Evolutionary conservation across 495 filamentous ascomycete species (phyloP).

Genomic region (Aspergillus carlsbadensis): DNA sequence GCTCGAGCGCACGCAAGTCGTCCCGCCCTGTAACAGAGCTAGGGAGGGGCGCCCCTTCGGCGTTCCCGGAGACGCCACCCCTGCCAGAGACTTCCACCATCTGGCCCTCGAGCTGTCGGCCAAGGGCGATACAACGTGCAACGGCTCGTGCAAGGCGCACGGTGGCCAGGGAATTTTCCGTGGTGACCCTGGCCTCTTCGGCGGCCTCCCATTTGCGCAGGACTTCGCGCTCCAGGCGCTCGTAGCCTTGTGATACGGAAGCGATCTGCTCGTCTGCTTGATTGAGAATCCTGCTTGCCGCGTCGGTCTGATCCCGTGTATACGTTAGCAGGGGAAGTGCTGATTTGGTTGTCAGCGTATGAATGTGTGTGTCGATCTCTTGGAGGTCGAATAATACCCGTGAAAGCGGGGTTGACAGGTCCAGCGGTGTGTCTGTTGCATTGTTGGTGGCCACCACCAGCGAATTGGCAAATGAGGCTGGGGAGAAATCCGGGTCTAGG

Average conservation of each 20-base stretch:
- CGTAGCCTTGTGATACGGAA: constrained; percentile 78
- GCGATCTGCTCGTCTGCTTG: constrained; percentile 75
- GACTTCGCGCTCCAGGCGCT: constrained; percentile 79
- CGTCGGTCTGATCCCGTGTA: constrained; percentile 67
- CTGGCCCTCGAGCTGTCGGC: constrained; percentile 84
- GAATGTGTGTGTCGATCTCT: constrained; percentile 94
- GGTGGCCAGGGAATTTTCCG: constrained; percentile 72
- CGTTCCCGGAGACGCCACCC: constrained; percentile 21
- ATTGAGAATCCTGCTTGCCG: constrained; percentile 64
- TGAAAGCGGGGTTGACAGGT: constrained; percentile 90
- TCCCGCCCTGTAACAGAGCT: constrained; percentile 43
- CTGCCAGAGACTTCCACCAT: constrained; percentile 58
- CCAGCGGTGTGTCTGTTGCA: constrained; percentile 81
- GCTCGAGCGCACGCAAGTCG: constrained; percentile 73
- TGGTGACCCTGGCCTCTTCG: constrained; percentile 70
- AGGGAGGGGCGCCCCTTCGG: constrained; percentile 17
- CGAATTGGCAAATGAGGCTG: constrained; percentile 79
- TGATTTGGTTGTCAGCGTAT: constrained; percentile 79
- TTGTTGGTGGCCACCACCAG: constrained; percentile 90
- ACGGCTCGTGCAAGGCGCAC: constrained; percentile 77
- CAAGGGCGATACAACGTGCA: constrained; percentile 71
- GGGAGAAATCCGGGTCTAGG: constrained; percentile 77
- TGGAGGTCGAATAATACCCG: constrained; percentile 95
- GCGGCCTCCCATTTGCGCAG: constrained; percentile 77
- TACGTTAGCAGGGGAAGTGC: constrained; percentile 80